Percentiles rank a stretch among this genome's conserved stretches.
Evolutionary conservation across 768 basidiomycete genomes (phyloP).

Genomic region (Rhizopogon vesiculosus): DNA sequence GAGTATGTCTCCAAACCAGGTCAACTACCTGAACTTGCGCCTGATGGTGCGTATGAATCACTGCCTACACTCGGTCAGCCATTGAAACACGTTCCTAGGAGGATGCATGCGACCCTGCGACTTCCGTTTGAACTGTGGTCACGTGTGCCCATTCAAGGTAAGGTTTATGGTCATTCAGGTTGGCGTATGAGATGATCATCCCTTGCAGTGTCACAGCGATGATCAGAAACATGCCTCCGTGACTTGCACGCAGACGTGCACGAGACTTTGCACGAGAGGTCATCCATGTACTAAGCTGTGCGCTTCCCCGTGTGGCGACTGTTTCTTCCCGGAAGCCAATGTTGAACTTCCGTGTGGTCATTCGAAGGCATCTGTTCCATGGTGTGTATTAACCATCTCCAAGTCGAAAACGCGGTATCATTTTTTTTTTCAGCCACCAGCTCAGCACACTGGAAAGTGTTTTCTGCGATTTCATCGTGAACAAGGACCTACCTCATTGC

Average conservation of each 20-base stretch:
- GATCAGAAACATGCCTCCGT: too few relatives aligned
- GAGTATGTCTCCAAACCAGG: slow-evolving; percentile 46
- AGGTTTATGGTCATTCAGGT: not conserved
- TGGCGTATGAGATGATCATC: not conserved
- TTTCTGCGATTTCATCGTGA: slow-evolving; percentile 39
- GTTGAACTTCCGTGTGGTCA: slow-evolving; percentile 61
- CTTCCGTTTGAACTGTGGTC: slow-evolving; percentile 52
- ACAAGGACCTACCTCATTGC: slow-evolving; percentile 43
- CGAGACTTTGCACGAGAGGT: slow-evolving; percentile 43
- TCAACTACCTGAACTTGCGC: slow-evolving; percentile 44
- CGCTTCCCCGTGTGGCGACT: slow-evolving; percentile 47
- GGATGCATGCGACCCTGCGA: slow-evolving; percentile 61
- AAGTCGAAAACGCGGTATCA: not conserved
- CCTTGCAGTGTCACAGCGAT: slow-evolving; percentile 57
- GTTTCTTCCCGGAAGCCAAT: slow-evolving; percentile 40
- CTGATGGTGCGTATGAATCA: slow-evolving; percentile 40
- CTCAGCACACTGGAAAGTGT: too few relatives aligned
- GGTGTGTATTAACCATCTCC: slow-evolving; percentile 31
- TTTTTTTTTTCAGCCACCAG: slow-evolving; percentile 31
- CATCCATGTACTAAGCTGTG: slow-evolving; percentile 60
- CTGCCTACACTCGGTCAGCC: not conserved
- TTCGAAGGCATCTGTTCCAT: slow-evolving; percentile 35
- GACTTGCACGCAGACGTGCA: slow-evolving; percentile 44
- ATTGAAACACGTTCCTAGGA: slow-evolving; percentile 29
- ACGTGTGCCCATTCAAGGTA: slow-evolving; percentile 60